Conservation (phyloP, 2,329 filamentous ascomycete genomes). For the Phoma sp. region DNA sequence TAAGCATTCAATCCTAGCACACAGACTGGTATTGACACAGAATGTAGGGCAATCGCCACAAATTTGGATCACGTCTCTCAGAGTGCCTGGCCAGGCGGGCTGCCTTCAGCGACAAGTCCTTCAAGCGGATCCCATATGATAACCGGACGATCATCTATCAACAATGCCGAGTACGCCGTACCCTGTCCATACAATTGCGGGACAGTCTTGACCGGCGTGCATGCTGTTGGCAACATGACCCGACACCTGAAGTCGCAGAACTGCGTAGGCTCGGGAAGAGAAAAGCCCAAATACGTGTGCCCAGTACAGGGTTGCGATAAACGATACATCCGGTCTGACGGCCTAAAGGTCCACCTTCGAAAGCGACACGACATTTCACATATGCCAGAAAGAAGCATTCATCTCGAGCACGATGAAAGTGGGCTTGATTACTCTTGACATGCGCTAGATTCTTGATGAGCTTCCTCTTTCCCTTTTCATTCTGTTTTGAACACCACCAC, state of each 20-base stretch:
- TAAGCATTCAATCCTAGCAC: neutral
- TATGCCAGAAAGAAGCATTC: neutral
- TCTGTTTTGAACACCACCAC: too few relatives aligned
- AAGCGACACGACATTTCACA: slow-evolving; percentile 23
- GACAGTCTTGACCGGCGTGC: slow-evolving; percentile 26
- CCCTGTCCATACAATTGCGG: slow-evolving; percentile 33
- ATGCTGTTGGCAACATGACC: slow-evolving; percentile 38
- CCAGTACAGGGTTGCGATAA: slow-evolving; percentile 26
- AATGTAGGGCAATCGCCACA: neutral
- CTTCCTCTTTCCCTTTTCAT: neutral
- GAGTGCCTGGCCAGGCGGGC: neutral
- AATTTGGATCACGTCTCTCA: neutral
- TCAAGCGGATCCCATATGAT: neutral
- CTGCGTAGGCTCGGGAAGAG: slow-evolving; percentile 25
- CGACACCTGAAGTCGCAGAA: slow-evolving; percentile 34
- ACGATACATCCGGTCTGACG: slow-evolving; percentile 37
- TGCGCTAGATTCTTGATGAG: neutral
- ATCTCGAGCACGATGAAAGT: slow-evolving; percentile 1
- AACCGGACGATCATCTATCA: neutral
- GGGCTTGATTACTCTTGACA: neutral
- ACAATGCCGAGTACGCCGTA: slow-evolving; percentile 11
- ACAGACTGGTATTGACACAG: neutral
- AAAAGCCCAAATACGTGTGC: slow-evolving; percentile 24
- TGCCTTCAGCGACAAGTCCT: neutral
- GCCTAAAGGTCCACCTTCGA: slow-evolving; percentile 25